phyloP scores from a whole-genome alignment of 192 early-diverging fungal species.

The Phycomyces nitens region DNA sequence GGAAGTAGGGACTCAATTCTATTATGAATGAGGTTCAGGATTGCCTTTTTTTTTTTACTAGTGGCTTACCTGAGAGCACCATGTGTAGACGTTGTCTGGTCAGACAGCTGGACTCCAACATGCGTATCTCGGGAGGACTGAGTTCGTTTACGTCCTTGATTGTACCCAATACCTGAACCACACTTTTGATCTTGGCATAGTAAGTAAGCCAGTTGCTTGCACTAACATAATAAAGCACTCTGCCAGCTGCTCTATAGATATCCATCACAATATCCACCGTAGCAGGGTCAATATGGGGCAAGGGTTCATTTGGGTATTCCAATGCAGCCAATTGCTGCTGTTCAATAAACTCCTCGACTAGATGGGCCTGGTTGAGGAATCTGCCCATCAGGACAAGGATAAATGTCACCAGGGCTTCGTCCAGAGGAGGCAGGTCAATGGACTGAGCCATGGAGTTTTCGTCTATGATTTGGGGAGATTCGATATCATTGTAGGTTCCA shows the following conservation, averaged over 20 bases:
- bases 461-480: conserved; percentile 13
- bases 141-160: conserved; percentile 11
- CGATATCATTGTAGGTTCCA: conserved; percentile 29
- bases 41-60: conserved; percentile 34
- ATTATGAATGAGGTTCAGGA: too few relatives aligned
- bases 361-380: conserved; percentile 15
- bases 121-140: conserved; percentile 21
- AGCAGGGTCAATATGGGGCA: conserved; percentile 1
- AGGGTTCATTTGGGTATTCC: conserved; percentile 10
- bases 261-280: conserved; percentile 53
- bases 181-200: conserved; percentile 62
- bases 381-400: conserved; percentile 9
- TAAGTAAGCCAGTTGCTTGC: conserved; percentile 87
- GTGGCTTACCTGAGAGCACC: conserved; percentile 20
- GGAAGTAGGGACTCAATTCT: conserved; percentile 49
- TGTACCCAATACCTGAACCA: conserved; percentile 15
- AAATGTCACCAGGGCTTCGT: conserved; percentile 50
- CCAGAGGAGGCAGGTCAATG: conserved; percentile 67
- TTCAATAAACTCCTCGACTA: conserved; percentile 11
- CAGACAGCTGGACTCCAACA: conserved; percentile 25
- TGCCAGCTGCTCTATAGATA: conserved; percentile 74
- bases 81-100: conserved; percentile 11
- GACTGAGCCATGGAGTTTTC: conserved; percentile 10
- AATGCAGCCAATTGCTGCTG: background rate
- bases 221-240: conserved; percentile 81